Percentiles rank a stretch among this genome's conserved stretches.
Conservation (phyloP, 495 filamentous ascomycete genomes). For the Hypoxylon crocopeplum region DNA sequence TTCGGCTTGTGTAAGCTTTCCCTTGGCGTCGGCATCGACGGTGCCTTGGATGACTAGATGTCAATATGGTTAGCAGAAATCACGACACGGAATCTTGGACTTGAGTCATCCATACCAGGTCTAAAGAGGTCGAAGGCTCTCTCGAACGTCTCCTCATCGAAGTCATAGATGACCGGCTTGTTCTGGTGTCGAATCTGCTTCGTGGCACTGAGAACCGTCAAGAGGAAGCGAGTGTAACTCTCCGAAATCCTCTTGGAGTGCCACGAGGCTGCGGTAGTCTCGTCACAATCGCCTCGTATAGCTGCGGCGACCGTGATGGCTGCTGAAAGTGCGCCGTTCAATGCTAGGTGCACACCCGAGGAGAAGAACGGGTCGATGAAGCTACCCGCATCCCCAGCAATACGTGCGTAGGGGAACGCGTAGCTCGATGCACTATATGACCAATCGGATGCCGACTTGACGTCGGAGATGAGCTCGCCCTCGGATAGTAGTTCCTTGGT, state of each 20-base stretch:
- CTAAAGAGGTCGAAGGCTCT: conserved; percentile 52
- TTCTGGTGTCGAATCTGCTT: conserved; percentile 55
- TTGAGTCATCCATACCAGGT: conserved; percentile 43
- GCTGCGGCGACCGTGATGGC: conserved; percentile 46
- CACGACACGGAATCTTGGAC: background rate
- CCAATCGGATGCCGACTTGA: conserved; percentile 51
- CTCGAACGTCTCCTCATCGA: conserved; percentile 55
- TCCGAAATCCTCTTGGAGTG: conserved; percentile 54
- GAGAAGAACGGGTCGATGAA: conserved; percentile 56
- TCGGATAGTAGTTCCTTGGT: conserved; percentile 38
- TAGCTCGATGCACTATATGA: conserved; percentile 52
- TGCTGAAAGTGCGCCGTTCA: conserved; percentile 54
- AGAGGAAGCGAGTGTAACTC: conserved; percentile 58
- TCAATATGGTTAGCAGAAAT: background rate
- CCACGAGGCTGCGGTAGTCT: conserved; percentile 52
- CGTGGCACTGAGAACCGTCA: conserved; percentile 53
- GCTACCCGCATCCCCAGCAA: conserved; percentile 53
- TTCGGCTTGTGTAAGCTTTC: conserved; percentile 44
- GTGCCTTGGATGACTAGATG: conserved; percentile 52
- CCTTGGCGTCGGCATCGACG: conserved; percentile 39
- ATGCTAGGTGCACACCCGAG: conserved; percentile 58
- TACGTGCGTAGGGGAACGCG: conserved; percentile 43
- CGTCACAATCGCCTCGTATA: conserved; percentile 46
- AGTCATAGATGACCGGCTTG: conserved; percentile 40
- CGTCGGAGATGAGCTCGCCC: conserved; percentile 37